These are phyloP conservation scores for Leccinum variicolor DNA, from an alignment of 768 basidiomycete genomes.

Conservation along the genomic window DNA sequence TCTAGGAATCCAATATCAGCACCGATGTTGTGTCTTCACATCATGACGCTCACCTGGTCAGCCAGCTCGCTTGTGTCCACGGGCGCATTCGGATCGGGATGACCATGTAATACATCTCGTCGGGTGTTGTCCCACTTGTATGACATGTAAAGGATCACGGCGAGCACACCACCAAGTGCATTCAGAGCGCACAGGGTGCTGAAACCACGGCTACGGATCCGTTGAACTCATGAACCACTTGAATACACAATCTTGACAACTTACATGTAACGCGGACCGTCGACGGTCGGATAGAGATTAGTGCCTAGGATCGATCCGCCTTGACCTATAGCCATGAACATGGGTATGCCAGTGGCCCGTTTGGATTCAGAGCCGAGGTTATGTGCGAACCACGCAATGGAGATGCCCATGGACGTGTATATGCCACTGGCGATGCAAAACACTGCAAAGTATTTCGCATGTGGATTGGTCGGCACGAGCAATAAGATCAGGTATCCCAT, in stretches of 20 bases:
- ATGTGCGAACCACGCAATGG: constrained; percentile 78
- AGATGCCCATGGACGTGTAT: constrained; percentile 70
- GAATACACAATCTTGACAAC: constrained; percentile 14
- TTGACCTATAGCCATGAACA: constrained; percentile 81
- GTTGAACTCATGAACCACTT: neutral
- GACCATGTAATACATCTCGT: constrained; percentile 52
- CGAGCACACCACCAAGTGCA: constrained; percentile 17
- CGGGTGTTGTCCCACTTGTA: constrained; percentile 59
- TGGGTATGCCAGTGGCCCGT: constrained; percentile 69
- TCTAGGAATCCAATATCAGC: neutral
- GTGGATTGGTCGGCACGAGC: constrained; percentile 48
- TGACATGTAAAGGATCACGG: constrained; percentile 52
- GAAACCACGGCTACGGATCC: constrained; percentile 43
- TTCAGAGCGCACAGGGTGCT: constrained; percentile 42
- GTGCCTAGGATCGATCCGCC: constrained; percentile 76
- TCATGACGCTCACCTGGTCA: constrained; percentile 48
- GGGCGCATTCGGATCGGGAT: constrained; percentile 38
- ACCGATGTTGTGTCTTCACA: neutral
- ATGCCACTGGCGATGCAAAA: constrained; percentile 78
- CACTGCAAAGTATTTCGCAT: constrained; percentile 72
- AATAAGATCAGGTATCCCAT: constrained; percentile 62
- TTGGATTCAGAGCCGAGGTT: constrained; percentile 79
- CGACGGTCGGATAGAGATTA: constrained; percentile 62
- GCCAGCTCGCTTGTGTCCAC: constrained; percentile 66
- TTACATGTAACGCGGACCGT: constrained; percentile 66